Conservation (phyloP, 371 early-diverging fungal species). For the Paraphysoderma sedebokerense region DNA sequence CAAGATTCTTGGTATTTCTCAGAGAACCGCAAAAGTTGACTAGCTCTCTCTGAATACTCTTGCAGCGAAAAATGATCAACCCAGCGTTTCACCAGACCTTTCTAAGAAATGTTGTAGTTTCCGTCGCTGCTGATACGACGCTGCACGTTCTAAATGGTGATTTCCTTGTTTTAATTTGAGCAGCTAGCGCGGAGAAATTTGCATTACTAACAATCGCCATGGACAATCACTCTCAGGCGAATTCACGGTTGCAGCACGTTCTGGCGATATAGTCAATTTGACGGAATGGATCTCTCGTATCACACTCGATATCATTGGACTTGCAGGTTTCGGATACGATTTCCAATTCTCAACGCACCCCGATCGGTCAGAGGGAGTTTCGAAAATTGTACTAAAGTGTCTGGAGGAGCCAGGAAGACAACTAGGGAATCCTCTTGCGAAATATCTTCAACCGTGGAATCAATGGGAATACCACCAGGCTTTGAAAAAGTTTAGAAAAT, state of each 20-base stretch:
- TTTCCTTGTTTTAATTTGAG: too few species aligned
- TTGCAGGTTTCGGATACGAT: neutral
- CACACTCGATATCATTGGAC: neutral
- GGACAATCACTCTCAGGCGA: too few species aligned
- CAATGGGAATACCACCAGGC: neutral
- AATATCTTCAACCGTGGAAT: neutral
- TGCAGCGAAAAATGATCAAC: neutral
- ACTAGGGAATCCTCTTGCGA: neutral
- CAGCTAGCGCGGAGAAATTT: too few species aligned
- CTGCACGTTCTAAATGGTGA: neutral
- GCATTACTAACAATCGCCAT: too few species aligned
- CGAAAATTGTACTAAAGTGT: neutral
- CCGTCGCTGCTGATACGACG: neutral
- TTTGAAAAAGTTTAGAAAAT: neutral
- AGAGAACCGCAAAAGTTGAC: neutral
- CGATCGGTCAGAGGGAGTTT: neutral
- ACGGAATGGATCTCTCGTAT: neutral
- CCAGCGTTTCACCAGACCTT: neutral
- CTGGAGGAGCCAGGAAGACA: neutral
- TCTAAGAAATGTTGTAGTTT: neutral
- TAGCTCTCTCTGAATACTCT: neutral
- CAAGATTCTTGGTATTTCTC: neutral
- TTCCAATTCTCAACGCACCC: neutral
- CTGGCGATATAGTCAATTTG: neutral
- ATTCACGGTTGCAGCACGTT: too few species aligned